These are phyloP conservation scores for Amesomyces nigricolor DNA, from an alignment of 2,329 filamentous ascomycete genomes.

Conservation along the genomic window DNA sequence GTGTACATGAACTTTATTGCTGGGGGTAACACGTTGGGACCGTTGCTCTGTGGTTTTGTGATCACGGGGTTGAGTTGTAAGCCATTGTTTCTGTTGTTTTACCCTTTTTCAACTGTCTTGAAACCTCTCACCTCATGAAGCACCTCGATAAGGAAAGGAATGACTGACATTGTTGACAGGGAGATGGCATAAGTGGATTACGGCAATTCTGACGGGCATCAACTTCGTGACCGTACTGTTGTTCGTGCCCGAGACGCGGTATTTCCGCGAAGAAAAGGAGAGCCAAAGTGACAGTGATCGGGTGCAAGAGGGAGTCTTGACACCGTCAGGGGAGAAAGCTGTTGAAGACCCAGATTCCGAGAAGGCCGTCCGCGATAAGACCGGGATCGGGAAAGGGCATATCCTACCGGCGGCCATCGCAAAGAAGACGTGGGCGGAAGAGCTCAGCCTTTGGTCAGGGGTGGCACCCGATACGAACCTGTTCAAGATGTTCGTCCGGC, in stretches of 20 bases:
- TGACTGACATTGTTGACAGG: too few species aligned
- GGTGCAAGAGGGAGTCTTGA: too few species aligned
- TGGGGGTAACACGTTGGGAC: constrained; percentile 21
- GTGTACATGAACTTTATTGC: constrained; percentile 31
- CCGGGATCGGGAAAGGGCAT: background rate
- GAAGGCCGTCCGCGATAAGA: background rate
- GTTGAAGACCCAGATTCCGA: background rate
- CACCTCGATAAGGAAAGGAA: too few species aligned
- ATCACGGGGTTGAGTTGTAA: constrained; percentile 27
- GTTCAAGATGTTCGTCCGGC: constrained; percentile 28
- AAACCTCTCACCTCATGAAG: too few species aligned
- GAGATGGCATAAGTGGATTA: constrained; percentile 32
- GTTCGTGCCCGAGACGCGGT: constrained; percentile 31
- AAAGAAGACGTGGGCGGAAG: constrained; percentile 26
- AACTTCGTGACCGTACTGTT: constrained; percentile 29
- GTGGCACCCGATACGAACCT: constrained; percentile 25
- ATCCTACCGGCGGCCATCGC: background rate
- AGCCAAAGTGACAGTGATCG: too few species aligned
- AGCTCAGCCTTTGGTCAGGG: constrained; percentile 27
- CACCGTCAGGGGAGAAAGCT: background rate
- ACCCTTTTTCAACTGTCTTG: too few species aligned
- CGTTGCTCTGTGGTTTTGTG: constrained; percentile 31
- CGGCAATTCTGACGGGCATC: constrained; percentile 27
- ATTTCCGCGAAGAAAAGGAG: constrained; percentile 13
- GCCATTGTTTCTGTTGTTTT: too few species aligned